Evolutionary conservation across 2,329 filamentous ascomycete species (phyloP), one percentile per base, ranked within the genome.

Genomic region (Aspergillus floridensis): DNA sequence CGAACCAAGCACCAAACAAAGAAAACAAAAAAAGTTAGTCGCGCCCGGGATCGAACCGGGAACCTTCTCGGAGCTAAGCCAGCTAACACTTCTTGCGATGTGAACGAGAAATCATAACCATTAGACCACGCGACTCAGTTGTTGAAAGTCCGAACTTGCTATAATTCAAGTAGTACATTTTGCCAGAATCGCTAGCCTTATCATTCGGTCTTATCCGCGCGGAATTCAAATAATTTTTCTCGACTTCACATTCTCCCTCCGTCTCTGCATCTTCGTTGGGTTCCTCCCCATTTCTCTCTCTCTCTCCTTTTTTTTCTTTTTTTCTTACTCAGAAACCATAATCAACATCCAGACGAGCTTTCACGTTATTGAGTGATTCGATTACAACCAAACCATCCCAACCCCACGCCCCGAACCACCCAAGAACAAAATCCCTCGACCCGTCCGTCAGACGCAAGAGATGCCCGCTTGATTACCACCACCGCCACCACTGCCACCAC

Each of bases 61-160:
- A 61, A 59, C 61, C 62, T 58, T 62, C 59, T 61, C 58, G 59
- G 61, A 52, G 32, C 56, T 11, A 16, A 12, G 10, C 2, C 14
- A 58, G 5, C 38, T 14, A 48, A 14, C 8, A 19, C 51, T 44
- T 56, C 51, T 53, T 35, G 31, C 4, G 22, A 41, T 66, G 63
- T 66, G 65, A 66, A 64, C 59, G 59, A 66, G 61, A 65, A 57
- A 62, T 64, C 64, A 64, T 65, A 65, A 65, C 63, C 65, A 66
- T 65, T 66, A 65, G 65, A 62, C 59, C 63, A 64, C 62, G 63
- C 60, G 56, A 65, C 63, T 63, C n/a, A 5, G 7, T 35, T 46
- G 41, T 41, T 61, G 16, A 22, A 32, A 19, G 6, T 11, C 4
- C 1, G 0, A 0, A 8, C 11, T 11, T 14, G 44, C 16, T 7